These are phyloP conservation scores for Lentinula guzmanii DNA, from an alignment of 768 basidiomycete genomes.

Conservation along the genomic window DNA sequence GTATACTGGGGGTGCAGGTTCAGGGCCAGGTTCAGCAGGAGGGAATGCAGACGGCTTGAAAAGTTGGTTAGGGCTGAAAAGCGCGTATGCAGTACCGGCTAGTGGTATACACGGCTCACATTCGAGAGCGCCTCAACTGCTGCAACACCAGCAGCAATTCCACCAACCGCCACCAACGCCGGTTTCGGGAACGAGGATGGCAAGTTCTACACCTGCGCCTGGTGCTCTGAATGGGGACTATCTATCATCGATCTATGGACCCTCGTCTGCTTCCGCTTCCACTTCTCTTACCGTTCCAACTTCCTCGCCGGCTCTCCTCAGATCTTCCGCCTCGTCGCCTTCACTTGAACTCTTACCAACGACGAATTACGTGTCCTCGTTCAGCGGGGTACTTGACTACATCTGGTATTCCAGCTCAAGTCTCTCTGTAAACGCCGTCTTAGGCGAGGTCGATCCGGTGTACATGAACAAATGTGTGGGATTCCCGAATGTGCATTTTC, in stretches of 20 bases:
- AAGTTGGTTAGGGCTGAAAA: conserved; percentile 79
- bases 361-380: conserved; percentile 90
- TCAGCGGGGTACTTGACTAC: conserved; percentile 86
- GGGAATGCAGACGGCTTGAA: conserved; percentile 62
- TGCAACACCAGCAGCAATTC: neutral
- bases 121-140: neutral
- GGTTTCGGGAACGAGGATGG: neutral
- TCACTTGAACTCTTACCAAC: conserved; percentile 45
- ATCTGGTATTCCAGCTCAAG: conserved; percentile 83
- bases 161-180: neutral
- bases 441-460: conserved; percentile 78
- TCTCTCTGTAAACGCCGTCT: conserved; percentile 72
- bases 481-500: conserved; percentile 95
- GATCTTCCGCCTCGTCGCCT: neutral
- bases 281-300: neutral
- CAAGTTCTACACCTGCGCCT: neutral
- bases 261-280: neutral
- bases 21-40: neutral
- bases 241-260: neutral
- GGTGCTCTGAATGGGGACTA: neutral
- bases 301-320: neutral
- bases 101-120: neutral
- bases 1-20: conserved; percentile 48
- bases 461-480: conserved; percentile 92
- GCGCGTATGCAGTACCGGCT: conserved; percentile 56